Evolutionary conservation across 2,329 filamentous ascomycete genomes (phyloP), one percentile per base, ranked within the genome.

Genomic region (Xylariaceae sp.): DNA sequence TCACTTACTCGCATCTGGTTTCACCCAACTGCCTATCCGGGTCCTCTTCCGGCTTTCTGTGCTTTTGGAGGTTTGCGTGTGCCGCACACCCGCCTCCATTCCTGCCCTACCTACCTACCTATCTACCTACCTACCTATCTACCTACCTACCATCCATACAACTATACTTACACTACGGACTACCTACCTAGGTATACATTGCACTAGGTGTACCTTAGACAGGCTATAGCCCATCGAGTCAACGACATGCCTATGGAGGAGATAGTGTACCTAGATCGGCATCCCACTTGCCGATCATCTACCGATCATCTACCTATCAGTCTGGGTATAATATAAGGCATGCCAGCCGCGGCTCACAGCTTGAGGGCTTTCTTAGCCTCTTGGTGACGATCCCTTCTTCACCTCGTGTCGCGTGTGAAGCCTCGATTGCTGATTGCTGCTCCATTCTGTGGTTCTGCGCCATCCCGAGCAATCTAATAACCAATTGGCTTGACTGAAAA

Each of bases 11-110:
- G 35, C 8, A 6, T 7, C 8, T 19, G 19, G 35, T 37, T 11
- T 37, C 5, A 37, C 5, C 32, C 54, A 60, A 44, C 58, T 60
- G 54, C 58, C 58, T 11, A 37, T 55, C 30, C 19, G 42, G 40
- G 40, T 44, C 35, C 35, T 19, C 35, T 11, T 6, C 35, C 35
- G 35, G 5, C 5, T 37, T 37, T 6, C 35, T 7, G 4, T 37
- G 5, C 8, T 37, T 11, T 37, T 19, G 19, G 19, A 19, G 40
- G 7, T 48, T 35, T 35, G 32, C 41, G 31, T 43, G 48, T 47
- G 48, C 56, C 29, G 51, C 35, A 37, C 44, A 44, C 53, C 53
- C 56, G 53, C 56, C 44, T 50, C 35, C 32, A 8, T 8, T 8
- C 8, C 32, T 8, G 32, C 32, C 19, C 19, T 9, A 6, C 32